Base-by-base conservation (phyloP, 768 basidiomycete genomes). In the Scleroderma citrinum region DNA sequence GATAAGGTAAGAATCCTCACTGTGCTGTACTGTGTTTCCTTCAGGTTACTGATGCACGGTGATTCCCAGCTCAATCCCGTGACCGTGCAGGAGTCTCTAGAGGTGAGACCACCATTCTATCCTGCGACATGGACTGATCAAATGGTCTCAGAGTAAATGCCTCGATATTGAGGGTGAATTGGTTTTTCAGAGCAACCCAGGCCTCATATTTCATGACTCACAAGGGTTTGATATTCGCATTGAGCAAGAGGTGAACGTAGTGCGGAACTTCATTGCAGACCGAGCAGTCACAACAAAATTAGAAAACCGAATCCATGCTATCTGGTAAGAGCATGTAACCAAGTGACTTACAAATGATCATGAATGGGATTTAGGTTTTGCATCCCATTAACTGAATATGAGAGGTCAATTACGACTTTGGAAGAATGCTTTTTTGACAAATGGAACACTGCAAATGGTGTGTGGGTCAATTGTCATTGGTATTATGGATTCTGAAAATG, bases 151-250 rank as follows among this genome's bases (percentile, higher is more conserved):
- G 17, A n/a, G n/a, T n/a, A n/a, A n/a, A n/a, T n/a, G n/a, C n/a
- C n/a, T n/a, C n/a, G n/a, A n/a, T n/a, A n/a, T n/a, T n/a, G n/a
- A n/a, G n/a, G n/a, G n/a, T n/a, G n/a, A n/a, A n/a, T n/a, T n/a
- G n/a, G n/a, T n/a, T n/a, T n/a, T n/a, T n/a, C n/a, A n/a, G n/a
- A n/a, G n/a, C n/a, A n/a, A n/a, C n/a, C n/a, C n/a, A n/a, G 2
- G 40, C 67, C 72, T 71, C 53, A 59, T 72, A 20, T 73, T 74
- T 49, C 73, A 74, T 35, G 72, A 74, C 48, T 73, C 72, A 16
- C 48, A 60, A 39, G 72, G 71, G 2, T 71, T 74, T 44, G 70
- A 73, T 54, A 50, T 67, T 20, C 71, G 72, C 7, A 53, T 51
- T 1, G 52, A 24, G 1, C 48, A 56, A 2, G 65, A 73, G 50